Evolutionary conservation across 2,329 filamentous ascomycete species (phyloP), one percentile per base, ranked within the genome.

Genomic region (Cephalotrichum gorgonifer): DNA sequence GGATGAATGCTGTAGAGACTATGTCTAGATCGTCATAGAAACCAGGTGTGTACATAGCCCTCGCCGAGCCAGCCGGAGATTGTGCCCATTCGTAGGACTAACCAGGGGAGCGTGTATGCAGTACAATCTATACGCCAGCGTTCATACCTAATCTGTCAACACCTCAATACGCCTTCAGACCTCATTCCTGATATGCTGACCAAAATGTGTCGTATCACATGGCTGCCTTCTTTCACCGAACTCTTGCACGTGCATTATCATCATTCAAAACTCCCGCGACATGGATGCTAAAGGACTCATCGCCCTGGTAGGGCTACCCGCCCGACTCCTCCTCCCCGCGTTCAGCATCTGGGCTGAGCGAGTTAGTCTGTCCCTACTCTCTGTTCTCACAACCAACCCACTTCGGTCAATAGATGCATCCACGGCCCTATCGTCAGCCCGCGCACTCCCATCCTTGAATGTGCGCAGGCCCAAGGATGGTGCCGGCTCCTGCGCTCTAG

Each of bases 321-420:
- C 69, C 50, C 77, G 69, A 62, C 77, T 80, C 61, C 77, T 69
- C 62, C 78, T 64, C 23, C 78, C 78, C 2, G 75, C 75, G 45
- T 70, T 75, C 52, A 78, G 62, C 66, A 76, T 72, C 50, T 75
- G 73, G 23, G 74, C 55, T 8, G 69, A 75, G 14, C 78, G 75
- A 15, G 76, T 73, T 33, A 96, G 66, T 51, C 87, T 75, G 61
- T 97, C 93, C 48, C 88, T 75, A 61, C 88, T 95, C 61, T 96
- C 91, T 0, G 87, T 94, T 55, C 91, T 73, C 2, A 88, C 78
- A 48, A 87, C 82, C 54, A 96, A 63, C 2, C 90, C 90, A 43
- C 78, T 81, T 35, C 88, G 69, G 55, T 83, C 78, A 59, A 83
- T 72, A 48, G 41, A 38, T 3, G 27, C 7, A 22, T 30, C 15